Conservation (phyloP, 106 monocot genomes). For the Amphibolis antarctica region DNA sequence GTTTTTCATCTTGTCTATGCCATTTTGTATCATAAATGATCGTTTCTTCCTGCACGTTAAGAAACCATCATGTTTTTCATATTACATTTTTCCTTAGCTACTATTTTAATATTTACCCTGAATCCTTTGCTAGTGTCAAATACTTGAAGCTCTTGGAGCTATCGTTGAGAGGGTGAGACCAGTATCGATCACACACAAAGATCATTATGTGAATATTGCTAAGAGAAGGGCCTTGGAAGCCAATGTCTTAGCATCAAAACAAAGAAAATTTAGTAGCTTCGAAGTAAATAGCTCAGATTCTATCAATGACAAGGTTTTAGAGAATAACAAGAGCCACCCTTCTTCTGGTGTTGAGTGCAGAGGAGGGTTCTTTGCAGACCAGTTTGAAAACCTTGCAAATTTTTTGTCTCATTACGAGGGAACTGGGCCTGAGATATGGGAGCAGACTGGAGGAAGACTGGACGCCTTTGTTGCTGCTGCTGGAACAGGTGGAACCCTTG, state of each 20-base stretch:
- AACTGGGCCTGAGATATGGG: slow-evolving; percentile 97
- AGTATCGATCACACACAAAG: slow-evolving; percentile 91
- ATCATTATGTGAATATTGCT: slow-evolving; percentile 94
- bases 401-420: slow-evolving; percentile 83
- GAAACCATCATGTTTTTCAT: too few relatives aligned
- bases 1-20: too few relatives aligned
- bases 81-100: not conserved
- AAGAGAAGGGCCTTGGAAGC: slow-evolving; percentile 80
- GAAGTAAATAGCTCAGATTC: slow-evolving; percentile 11
- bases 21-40: too few relatives aligned
- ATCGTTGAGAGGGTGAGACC: slow-evolving; percentile 94
- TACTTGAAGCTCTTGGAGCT: slow-evolving; percentile 93
- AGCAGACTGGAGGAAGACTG: slow-evolving; percentile 63
- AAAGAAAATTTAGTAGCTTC: slow-evolving; percentile 11
- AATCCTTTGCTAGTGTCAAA: slow-evolving; percentile 54
- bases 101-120: slow-evolving; percentile 4
- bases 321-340: not conserved
- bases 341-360: slow-evolving; percentile 16
- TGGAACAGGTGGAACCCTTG: slow-evolving; percentile 92
- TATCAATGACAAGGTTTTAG: slow-evolving; percentile 19
- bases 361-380: slow-evolving; percentile 94
- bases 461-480: slow-evolving; percentile 87
- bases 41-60: too few relatives aligned
- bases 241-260: slow-evolving; percentile 24
- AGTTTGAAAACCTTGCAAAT: slow-evolving; percentile 97